Conservation (phyloP, 2,329 filamentous ascomycete genomes). For the Sclerotinia nivalis region DNA sequence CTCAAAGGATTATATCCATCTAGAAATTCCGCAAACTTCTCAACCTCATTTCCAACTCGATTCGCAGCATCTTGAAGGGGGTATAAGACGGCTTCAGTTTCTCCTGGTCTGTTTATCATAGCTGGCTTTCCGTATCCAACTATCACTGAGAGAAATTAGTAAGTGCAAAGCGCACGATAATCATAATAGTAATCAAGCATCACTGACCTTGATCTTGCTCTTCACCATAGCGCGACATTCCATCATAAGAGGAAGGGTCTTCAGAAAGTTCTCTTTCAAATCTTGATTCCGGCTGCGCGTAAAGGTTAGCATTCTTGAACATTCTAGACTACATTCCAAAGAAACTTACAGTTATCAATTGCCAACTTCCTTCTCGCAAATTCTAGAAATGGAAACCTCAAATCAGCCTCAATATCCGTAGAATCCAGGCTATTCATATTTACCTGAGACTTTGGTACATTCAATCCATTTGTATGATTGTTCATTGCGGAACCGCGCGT, state of each 20-base stretch:
- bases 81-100: slow-evolving; percentile 52
- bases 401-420: slow-evolving; percentile 28
- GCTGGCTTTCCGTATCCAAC: slow-evolving; percentile 34
- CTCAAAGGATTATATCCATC: slow-evolving; percentile 68
- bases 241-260: slow-evolving; percentile 39
- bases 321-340: neutral
- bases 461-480: slow-evolving; percentile 28
- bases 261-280: slow-evolving; percentile 40
- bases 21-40: slow-evolving; percentile 79
- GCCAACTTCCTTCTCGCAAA: slow-evolving; percentile 40
- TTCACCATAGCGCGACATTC: slow-evolving; percentile 39
- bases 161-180: neutral
- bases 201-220: slow-evolving; percentile 33
- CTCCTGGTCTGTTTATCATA: slow-evolving; percentile 42
- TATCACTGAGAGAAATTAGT: neutral
- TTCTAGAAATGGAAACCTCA: slow-evolving; percentile 29
- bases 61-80: slow-evolving; percentile 66
- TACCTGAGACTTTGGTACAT: slow-evolving; percentile 26
- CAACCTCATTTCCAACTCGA: slow-evolving; percentile 76
- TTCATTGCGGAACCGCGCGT: slow-evolving; percentile 31
- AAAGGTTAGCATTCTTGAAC: slow-evolving; percentile 6
- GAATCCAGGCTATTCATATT: slow-evolving; percentile 24
- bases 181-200: slow-evolving; percentile 17
- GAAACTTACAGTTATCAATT: slow-evolving; percentile 37
- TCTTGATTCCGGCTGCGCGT: slow-evolving; percentile 32